Conservation (phyloP, 345 rosid genomes). For the Eucalyptus regnans region DNA sequence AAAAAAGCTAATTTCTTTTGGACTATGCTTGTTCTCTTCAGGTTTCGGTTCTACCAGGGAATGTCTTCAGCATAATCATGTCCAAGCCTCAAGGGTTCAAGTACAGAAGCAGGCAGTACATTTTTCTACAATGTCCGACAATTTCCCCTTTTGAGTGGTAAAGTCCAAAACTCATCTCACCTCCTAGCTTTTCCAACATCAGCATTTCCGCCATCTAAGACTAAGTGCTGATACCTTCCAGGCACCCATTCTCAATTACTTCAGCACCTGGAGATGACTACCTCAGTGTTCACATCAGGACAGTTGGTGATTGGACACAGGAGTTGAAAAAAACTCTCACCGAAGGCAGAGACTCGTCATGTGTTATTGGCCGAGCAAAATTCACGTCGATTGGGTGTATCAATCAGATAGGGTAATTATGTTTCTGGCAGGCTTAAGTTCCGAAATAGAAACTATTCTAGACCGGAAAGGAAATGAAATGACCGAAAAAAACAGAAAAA, state of each 20-base stretch:
- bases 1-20: background rate
- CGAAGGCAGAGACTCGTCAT: too few relatives aligned
- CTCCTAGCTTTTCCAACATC: background rate
- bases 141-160: slow-evolving; percentile 90
- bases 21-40: slow-evolving; percentile 7
- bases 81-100: slow-evolving; percentile 89
- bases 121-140: slow-evolving; percentile 74
- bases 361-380: too few relatives aligned
- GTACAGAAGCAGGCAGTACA: slow-evolving; percentile 92
- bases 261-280: slow-evolving; percentile 24
- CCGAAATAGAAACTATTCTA: too few relatives aligned
- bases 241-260: slow-evolving; percentile 85
- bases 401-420: too few relatives aligned
- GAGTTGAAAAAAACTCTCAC: slow-evolving; percentile 40
- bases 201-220: background rate
- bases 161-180: background rate
- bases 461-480: too few relatives aligned
- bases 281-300: slow-evolving; percentile 87
- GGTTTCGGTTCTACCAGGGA: slow-evolving; percentile 85
- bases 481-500: too few relatives aligned
- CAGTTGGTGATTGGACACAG: slow-evolving; percentile 90
- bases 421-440: too few relatives aligned
- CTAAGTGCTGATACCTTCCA: background rate
- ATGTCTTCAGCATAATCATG: slow-evolving; percentile 72
- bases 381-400: too few relatives aligned